Conservation (phyloP, 2,329 filamentous ascomycete species). For the Aspergillus sp. region DNA sequence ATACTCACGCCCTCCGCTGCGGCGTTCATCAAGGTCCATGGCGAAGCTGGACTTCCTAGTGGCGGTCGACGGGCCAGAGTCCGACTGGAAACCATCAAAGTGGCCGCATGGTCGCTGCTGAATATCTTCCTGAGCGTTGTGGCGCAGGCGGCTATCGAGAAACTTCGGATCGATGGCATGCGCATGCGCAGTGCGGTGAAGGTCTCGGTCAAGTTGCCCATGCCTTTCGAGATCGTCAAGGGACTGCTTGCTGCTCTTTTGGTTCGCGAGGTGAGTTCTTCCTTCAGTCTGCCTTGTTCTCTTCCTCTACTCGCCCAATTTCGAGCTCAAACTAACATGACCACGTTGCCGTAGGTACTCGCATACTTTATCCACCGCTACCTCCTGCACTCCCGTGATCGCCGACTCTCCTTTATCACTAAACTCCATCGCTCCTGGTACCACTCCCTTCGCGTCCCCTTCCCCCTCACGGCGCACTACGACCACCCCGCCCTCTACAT, state of each 20-base stretch:
- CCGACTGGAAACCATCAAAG: slow-evolving; percentile 46
- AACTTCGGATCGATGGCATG: slow-evolving; percentile 47
- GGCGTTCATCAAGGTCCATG: slow-evolving; percentile 67
- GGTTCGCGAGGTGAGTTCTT: slow-evolving; percentile 54
- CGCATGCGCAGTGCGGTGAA: slow-evolving; percentile 56
- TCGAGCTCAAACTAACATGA: not conserved
- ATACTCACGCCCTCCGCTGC: slow-evolving; percentile 67
- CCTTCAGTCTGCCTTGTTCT: no score
- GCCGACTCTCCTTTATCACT: slow-evolving; percentile 59
- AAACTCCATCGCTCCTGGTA: slow-evolving; percentile 56
- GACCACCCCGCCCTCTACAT: slow-evolving; percentile 60
- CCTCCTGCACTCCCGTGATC: slow-evolving; percentile 61
- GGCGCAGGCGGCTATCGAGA: slow-evolving; percentile 58
- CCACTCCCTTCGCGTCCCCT: slow-evolving; percentile 54
- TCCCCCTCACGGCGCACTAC: slow-evolving; percentile 59
- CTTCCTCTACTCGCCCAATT: not conserved
- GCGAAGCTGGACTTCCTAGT: slow-evolving; percentile 49
- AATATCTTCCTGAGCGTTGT: slow-evolving; percentile 57
- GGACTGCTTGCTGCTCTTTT: slow-evolving; percentile 55
- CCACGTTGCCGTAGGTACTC: slow-evolving; percentile 22
- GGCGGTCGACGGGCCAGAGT: slow-evolving; percentile 37
- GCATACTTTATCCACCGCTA: slow-evolving; percentile 71
- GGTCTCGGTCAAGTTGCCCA: slow-evolving; percentile 59
- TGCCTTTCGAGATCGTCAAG: slow-evolving; percentile 61
- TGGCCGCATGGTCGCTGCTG: slow-evolving; percentile 54